A percentile compares a stretch with the other conserved stretches of the same genome.
phyloP scores from a whole-genome alignment of 129 eudicot species.

The Pulicaria dysenterica region DNA sequence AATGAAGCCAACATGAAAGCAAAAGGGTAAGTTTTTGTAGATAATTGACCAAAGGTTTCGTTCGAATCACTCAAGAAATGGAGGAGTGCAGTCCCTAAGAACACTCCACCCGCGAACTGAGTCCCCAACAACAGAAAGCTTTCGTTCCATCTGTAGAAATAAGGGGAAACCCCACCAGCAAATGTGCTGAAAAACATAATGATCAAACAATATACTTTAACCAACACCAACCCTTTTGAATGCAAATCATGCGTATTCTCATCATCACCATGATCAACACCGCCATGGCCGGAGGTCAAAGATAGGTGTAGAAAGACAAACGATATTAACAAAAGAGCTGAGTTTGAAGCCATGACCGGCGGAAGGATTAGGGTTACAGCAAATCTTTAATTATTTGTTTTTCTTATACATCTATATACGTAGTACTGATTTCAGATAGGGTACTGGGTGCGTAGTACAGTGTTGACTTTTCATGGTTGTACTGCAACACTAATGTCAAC shows the following conservation, averaged over 20 bases:
- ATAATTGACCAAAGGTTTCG: slow-evolving; percentile 47
- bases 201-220: slow-evolving; percentile 79
- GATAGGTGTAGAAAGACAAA: slow-evolving; percentile 45
- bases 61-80: slow-evolving; percentile 79
- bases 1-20: slow-evolving; percentile 75
- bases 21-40: slow-evolving; percentile 61
- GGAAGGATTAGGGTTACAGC: slow-evolving; percentile 14
- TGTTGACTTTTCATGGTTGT: slow-evolving; percentile 57
- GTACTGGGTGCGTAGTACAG: slow-evolving; percentile 54
- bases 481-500: slow-evolving; percentile 41
- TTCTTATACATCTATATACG: neutral
- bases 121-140: slow-evolving; percentile 68
- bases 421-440: slow-evolving; percentile 13
- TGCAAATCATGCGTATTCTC: slow-evolving; percentile 27
- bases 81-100: slow-evolving; percentile 78
- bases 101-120: slow-evolving; percentile 87
- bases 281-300: slow-evolving; percentile 55
- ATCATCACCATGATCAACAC: slow-evolving; percentile 26
- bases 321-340: slow-evolving; percentile 36
- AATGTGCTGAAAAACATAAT: slow-evolving; percentile 72
- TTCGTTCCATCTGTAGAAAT: slow-evolving; percentile 70
- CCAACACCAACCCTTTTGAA: slow-evolving; percentile 57
- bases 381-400: neutral
- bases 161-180: slow-evolving; percentile 75
- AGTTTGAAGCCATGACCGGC: slow-evolving; percentile 52